Conservation (phyloP, 345 rosid species). For the Eucalyptus regnans region DNA sequence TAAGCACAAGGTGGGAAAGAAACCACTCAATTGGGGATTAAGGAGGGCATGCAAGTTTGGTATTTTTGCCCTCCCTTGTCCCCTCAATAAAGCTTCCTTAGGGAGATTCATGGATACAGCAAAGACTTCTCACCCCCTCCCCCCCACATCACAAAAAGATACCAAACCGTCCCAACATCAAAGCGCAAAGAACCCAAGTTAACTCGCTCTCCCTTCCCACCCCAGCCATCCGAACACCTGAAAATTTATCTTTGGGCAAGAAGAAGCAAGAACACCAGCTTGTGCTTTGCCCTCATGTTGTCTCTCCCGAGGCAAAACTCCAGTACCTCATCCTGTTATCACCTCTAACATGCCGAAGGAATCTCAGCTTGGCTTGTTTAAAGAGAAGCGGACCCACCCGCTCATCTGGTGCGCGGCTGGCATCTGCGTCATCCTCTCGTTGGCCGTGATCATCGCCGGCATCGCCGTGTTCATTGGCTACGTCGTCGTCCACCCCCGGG, state of each 20-base stretch:
- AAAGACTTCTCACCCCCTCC: not conserved
- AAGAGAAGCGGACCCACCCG: slow-evolving; percentile 8
- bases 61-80: slow-evolving; percentile 7
- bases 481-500: slow-evolving; percentile 61
- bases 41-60: slow-evolving; percentile 22
- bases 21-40: not conserved
- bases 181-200: slow-evolving; percentile 18
- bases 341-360: not conserved
- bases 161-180: slow-evolving; percentile 52
- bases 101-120: not conserved
- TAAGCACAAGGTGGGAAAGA: not conserved
- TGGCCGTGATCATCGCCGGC: slow-evolving; percentile 57
- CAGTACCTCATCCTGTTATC: not conserved
- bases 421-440: slow-evolving; percentile 49
- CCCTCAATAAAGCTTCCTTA: not conserved
- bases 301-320: not conserved
- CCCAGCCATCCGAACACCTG: not conserved
- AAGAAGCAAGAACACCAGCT: not conserved
- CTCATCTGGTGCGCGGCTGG: slow-evolving; percentile 69
- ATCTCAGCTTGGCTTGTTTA: rapidly evolving
- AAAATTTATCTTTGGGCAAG: not conserved
- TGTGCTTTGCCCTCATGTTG: slow-evolving; percentile 11
- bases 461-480: slow-evolving; percentile 57
- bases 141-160: slow-evolving; percentile 20
- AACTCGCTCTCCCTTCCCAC: not conserved